phyloP scores from a whole-genome alignment of 2,329 filamentous ascomycete species.

The Metarhizium album region DNA sequence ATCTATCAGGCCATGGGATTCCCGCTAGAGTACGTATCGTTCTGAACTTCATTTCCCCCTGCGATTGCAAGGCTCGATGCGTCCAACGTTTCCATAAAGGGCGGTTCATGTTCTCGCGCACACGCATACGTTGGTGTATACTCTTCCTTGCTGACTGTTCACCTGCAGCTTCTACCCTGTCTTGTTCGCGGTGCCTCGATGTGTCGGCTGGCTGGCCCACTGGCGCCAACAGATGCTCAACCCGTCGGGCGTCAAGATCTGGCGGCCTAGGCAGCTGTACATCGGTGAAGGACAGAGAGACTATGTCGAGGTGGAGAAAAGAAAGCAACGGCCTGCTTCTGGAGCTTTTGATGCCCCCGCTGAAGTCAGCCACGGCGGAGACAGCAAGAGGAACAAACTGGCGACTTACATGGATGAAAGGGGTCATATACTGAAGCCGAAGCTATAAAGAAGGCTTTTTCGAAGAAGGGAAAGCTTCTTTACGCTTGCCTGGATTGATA shows the following conservation, averaged over 20 bases:
- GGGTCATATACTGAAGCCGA: constrained; percentile 18
- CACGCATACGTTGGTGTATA: no score
- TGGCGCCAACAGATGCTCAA: constrained; percentile 41
- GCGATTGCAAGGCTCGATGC: no score
- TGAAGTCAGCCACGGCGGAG: constrained; percentile 27
- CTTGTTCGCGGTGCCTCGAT: constrained; percentile 38
- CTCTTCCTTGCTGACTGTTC: constrained; percentile 7
- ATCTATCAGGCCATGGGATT: constrained; percentile 44
- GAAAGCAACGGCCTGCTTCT: constrained; percentile 20
- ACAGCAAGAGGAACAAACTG: constrained; percentile 30
- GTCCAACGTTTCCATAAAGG: no score
- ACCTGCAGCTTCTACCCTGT: constrained; percentile 34
- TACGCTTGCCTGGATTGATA: background rate
- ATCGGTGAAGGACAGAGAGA: constrained; percentile 32
- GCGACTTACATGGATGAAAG: constrained; percentile 29
- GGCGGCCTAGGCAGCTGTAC: constrained; percentile 38
- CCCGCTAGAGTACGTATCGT: constrained; percentile 29
- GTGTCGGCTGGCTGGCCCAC: constrained; percentile 40
- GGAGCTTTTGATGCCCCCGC: constrained; percentile 25
- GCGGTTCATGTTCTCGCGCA: no score
- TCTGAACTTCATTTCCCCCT: background rate
- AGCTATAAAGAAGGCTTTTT: constrained; percentile 7
- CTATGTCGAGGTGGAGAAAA: constrained; percentile 28
- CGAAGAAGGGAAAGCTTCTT: background rate
- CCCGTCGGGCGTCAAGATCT: constrained; percentile 37